Evolutionary conservation across 2,329 filamentous ascomycete genomes (phyloP), one percentile per base, ranked within the genome.

Genomic region (Beauveria scarabaeidicola): DNA sequence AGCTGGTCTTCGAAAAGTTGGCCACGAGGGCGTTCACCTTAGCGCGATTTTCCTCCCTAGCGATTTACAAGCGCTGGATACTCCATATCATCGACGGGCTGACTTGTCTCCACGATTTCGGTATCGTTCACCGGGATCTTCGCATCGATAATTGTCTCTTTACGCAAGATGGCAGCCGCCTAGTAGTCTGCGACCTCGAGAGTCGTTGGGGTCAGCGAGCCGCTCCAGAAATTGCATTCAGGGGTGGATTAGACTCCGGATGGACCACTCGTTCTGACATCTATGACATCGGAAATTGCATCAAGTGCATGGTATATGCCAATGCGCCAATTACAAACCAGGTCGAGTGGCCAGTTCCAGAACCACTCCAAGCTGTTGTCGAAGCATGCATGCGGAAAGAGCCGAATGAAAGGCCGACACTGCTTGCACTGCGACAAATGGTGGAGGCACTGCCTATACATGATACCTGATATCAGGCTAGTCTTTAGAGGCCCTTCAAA

Each of bases 91-190:
- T 69, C 53, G 54, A 66, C 25, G 67, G 54, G 46, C 48, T 70
- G 19, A 27, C 53, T 4, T 61, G 52, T 41, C 63, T 70, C 32
- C 67, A 70, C 48, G 63, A 64, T n/a, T 19, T 64, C 27, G 66
- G 65, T 23, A 67, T 70, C 51, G 64, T 70, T 11, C 68, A 71
- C 58, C 63, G 68, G 38, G 66, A 68, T 48, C 29, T 67, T 2
- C 61, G 61, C 43, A 44, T 64, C 47, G 63, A 67, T 29, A 70
- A 70, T 58, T 25, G 63, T 10, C 44, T 70, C 40, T 70, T 70
- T 54, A 61, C 66, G 0, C 8, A 61, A 4, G 64, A 65, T 46
- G 63, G 61, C 3, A 15, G 38, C 3, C 56, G 59, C 13, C 59
- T 70, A 27, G 61, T 68, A 7, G 51, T 69, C 23, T 65, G 63